Conservation (phyloP, 2,329 filamentous ascomycete species). For the Metarhizium anisopliae region DNA sequence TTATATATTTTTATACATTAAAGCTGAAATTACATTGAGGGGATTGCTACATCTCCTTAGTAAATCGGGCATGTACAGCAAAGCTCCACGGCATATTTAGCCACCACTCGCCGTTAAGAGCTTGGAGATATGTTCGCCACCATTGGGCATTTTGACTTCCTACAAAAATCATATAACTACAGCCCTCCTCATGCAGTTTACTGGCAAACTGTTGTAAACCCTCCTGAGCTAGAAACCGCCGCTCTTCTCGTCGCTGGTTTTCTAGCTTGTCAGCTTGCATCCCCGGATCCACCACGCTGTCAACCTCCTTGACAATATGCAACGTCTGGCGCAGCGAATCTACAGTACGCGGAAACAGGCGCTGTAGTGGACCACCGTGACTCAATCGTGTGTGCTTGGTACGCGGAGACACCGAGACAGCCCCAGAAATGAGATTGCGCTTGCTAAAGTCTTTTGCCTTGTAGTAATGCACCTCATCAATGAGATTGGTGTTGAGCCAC, state of each 20-base stretch:
- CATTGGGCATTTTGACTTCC: constrained; percentile 18
- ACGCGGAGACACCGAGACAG: constrained; percentile 8
- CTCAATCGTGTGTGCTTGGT: constrained; percentile 14
- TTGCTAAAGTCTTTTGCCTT: constrained; percentile 19
- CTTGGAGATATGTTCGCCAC: constrained; percentile 16
- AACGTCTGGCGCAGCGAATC: constrained; percentile 15
- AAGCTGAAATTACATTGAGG: too few species aligned
- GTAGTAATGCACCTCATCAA: constrained; percentile 20
- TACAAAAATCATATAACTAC: constrained; percentile 17
- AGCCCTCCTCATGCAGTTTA: constrained; percentile 11
- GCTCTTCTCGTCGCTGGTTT: constrained; percentile 14
- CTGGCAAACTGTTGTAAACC: constrained; percentile 13
- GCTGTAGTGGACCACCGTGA: constrained; percentile 12
- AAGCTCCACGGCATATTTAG: constrained; percentile 17
- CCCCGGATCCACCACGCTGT: constrained; percentile 17
- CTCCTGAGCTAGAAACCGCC: constrained; percentile 11
- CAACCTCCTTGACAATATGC: constrained; percentile 18
- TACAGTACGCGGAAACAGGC: constrained; percentile 13
- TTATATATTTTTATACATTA: too few species aligned
- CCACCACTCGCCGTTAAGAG: constrained; percentile 19
- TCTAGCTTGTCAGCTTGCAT: constrained; percentile 15
- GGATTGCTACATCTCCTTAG: neutral
- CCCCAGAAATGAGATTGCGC: constrained; percentile 7
- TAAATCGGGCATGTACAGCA: constrained; percentile 11
- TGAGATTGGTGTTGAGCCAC: constrained; percentile 19